Percentiles rank a stretch among this genome's conserved stretches.
Conservation (phyloP, 306 rosid genomes). For the Dalbergia cochinchinensis region DNA sequence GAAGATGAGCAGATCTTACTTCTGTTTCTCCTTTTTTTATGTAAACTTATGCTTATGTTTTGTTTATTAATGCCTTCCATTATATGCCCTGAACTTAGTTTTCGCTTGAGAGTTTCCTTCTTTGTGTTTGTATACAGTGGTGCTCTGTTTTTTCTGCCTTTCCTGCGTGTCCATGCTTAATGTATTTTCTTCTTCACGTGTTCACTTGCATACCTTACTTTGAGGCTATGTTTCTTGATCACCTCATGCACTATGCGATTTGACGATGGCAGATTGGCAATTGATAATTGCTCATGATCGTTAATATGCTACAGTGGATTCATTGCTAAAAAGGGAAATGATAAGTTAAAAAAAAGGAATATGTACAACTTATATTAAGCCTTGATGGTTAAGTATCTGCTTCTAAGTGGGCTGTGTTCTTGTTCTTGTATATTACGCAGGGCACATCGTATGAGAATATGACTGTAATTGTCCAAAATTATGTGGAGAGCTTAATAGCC, state of each 20-base stretch:
- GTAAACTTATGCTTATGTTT: neutral
- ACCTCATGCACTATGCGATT: conserved; percentile 5
- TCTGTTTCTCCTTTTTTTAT: neutral
- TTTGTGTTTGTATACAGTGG: neutral
- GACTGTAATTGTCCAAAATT: conserved; percentile 89
- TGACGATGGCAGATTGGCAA: neutral
- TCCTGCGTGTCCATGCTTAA: neutral
- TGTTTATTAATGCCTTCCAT: neutral
- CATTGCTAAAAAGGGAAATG: conserved; percentile 10
- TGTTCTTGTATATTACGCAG: conserved; percentile 64
- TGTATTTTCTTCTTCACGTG: neutral
- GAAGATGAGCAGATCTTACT: neutral
- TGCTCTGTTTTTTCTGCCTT: neutral
- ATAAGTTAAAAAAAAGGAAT: neutral
- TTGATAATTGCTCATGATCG: neutral
- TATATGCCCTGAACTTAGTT: neutral
- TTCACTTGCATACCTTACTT: neutral
- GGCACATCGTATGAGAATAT: conserved; percentile 92
- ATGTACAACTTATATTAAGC: neutral
- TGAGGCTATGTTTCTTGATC: conserved; percentile 2
- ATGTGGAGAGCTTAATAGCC: conserved; percentile 82
- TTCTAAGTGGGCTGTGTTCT: conserved; percentile 39
- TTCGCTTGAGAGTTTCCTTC: neutral
- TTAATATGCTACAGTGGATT: conserved; percentile 6
- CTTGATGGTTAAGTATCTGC: conserved; percentile 34